These are phyloP conservation scores for Trametes polyzona DNA, from an alignment of 1,284 basidiomycete species.

Conservation along the genomic window DNA sequence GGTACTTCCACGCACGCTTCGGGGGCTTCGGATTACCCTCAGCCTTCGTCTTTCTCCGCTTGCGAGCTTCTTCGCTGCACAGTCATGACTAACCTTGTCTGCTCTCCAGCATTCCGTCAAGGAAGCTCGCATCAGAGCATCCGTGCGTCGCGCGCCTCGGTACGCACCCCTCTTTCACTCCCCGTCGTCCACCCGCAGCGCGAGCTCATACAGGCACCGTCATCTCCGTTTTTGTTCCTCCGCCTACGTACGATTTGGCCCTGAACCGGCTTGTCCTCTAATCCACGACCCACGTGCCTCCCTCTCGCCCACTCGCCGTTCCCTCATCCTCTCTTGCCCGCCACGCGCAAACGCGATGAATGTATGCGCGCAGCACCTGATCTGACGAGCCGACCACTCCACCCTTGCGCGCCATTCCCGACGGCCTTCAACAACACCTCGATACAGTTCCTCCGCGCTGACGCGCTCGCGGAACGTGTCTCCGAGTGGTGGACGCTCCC, in stretches of 20 bases:
- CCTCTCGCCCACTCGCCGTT: constrained; percentile 4
- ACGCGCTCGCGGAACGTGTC: constrained; percentile 29
- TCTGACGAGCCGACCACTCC: constrained; percentile 50
- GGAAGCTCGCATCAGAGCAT: constrained; percentile 37
- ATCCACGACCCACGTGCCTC: background rate
- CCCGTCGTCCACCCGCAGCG: background rate
- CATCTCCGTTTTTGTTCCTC: background rate
- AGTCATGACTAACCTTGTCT: constrained; percentile 9
- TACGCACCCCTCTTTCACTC: constrained; percentile 28
- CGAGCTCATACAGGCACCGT: background rate
- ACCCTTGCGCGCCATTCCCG: constrained; percentile 50
- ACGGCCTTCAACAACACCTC: constrained; percentile 73
- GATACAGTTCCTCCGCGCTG: constrained; percentile 50
- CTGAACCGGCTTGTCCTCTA: background rate
- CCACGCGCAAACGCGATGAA: background rate
- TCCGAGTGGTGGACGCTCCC: constrained; percentile 38
- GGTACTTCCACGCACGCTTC: constrained; percentile 7
- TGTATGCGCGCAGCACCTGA: constrained; percentile 47
- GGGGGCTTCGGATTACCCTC: background rate
- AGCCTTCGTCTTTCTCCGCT: constrained; percentile 3
- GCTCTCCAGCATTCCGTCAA: constrained; percentile 37
- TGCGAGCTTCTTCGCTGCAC: background rate
- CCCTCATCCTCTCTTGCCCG: background rate
- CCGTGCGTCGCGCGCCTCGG: constrained; percentile 43
- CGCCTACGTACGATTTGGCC: background rate